Percentiles rank a stretch among this genome's conserved stretches.
Conservation (phyloP, 805 yeast genomes). For the Lachancea meyersii region DNA sequence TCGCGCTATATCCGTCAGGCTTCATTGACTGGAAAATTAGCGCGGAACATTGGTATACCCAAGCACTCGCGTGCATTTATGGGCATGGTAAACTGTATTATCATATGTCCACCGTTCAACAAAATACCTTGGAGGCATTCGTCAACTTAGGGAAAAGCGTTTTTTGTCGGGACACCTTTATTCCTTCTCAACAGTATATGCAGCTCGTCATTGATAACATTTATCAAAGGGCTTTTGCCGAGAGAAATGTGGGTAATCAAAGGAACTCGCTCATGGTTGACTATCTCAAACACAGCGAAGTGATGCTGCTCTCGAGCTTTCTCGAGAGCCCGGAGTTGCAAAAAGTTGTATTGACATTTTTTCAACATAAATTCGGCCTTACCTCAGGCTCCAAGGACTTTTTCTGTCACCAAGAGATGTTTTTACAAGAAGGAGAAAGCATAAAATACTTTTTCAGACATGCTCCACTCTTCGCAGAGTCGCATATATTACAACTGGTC, state of each 20-base stretch:
- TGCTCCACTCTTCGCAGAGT: slow-evolving; percentile 67
- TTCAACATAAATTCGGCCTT: slow-evolving; percentile 56
- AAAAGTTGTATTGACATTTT: slow-evolving; percentile 57
- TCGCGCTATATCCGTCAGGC: slow-evolving; percentile 71
- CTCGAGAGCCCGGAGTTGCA: slow-evolving; percentile 47
- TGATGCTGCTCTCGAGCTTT: slow-evolving; percentile 54
- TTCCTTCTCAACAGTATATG: slow-evolving; percentile 74
- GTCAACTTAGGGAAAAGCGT: slow-evolving; percentile 76
- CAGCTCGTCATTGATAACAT: slow-evolving; percentile 74
- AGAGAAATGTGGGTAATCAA: slow-evolving; percentile 28
- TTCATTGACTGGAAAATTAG: slow-evolving; percentile 81
- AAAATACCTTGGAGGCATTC: slow-evolving; percentile 60
- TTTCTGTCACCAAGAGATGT: slow-evolving; percentile 43
- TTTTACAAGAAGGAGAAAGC: slow-evolving; percentile 33
- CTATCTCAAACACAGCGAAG: slow-evolving; percentile 53
- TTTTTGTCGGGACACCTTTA: slow-evolving; percentile 74
- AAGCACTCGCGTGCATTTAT: slow-evolving; percentile 64
- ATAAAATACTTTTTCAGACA: slow-evolving; percentile 69
- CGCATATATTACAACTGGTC: slow-evolving; percentile 66
- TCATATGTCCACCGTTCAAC: slow-evolving; percentile 83
- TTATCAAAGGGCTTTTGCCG: slow-evolving; percentile 46
- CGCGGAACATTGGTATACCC: slow-evolving; percentile 77
- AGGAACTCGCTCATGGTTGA: slow-evolving; percentile 32
- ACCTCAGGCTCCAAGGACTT: slow-evolving; percentile 60
- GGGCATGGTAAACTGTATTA: slow-evolving; percentile 84